phyloP scores from a whole-genome alignment of 768 basidiomycete species.

The Porpolomopsis calyptriformis region DNA sequence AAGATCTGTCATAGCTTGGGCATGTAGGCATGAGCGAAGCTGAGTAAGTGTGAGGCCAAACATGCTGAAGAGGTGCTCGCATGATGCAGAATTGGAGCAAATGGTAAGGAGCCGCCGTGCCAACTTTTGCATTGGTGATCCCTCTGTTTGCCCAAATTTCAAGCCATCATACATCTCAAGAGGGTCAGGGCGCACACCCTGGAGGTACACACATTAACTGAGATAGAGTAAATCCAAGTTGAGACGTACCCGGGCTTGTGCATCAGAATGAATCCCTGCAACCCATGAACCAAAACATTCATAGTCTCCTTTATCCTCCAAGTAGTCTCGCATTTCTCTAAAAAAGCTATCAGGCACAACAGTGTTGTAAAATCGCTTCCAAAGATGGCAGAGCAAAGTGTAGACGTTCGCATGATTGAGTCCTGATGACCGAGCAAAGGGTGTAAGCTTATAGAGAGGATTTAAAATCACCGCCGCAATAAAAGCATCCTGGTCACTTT shows the following conservation, averaged over 20 bases:
- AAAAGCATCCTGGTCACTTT: conserved; percentile 22
- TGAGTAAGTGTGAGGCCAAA: conserved; percentile 22
- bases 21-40: conserved; percentile 15
- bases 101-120: conserved; percentile 16
- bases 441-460: conserved; percentile 13
- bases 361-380: conserved; percentile 9
- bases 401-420: conserved; percentile 10
- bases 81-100: conserved; percentile 21
- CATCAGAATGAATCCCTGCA: background rate
- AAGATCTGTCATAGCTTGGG: conserved; percentile 12
- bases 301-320: background rate
- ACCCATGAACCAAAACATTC: background rate
- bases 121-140: conserved; percentile 14
- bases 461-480: conserved; percentile 22
- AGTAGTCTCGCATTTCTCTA: conserved; percentile 1
- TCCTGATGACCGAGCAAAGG: conserved; percentile 11
- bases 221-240: background rate
- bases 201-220: background rate
- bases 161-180: conserved; percentile 5
- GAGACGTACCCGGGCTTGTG: background rate
- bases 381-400: conserved; percentile 9
- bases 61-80: conserved; percentile 23
- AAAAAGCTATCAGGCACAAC: background rate
- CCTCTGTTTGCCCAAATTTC: background rate
- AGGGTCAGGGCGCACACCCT: conserved; percentile 5